Evolutionary conservation across 257 asterid species (phyloP).

Genomic region (Lantana camara): DNA sequence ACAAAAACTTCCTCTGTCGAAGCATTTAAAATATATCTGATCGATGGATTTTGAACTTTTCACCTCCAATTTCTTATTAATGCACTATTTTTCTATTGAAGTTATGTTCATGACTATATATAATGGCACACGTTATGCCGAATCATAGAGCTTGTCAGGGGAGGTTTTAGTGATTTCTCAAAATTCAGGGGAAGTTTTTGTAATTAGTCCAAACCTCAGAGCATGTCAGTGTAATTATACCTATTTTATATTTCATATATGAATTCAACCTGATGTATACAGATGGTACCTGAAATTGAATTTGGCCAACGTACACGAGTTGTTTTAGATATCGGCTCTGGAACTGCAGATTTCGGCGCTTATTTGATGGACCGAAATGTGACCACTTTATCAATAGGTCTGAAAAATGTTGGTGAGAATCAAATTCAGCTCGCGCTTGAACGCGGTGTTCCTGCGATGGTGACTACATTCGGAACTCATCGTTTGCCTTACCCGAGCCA

Average conservation of each 20-base stretch:
- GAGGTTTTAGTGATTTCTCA: too few relatives aligned
- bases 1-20: too few relatives aligned
- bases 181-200: too few relatives aligned
- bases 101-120: too few relatives aligned
- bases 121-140: too few relatives aligned
- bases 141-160: too few relatives aligned
- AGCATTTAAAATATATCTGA: too few relatives aligned
- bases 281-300: conserved; percentile 65
- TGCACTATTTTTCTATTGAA: too few relatives aligned
- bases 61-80: too few relatives aligned
- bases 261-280: conserved; percentile 19
- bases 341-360: conserved; percentile 60
- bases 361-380: conserved; percentile 55
- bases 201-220: too few relatives aligned
- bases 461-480: conserved; percentile 43
- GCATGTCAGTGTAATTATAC: neutral
- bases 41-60: too few relatives aligned
- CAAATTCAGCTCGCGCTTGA: conserved; percentile 59
- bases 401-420: conserved; percentile 44
- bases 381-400: conserved; percentile 56
- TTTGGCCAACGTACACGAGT: conserved; percentile 57
- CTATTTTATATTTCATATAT: neutral
- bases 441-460: conserved; percentile 70
- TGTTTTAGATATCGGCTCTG: conserved; percentile 57
- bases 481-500: conserved; percentile 70